A percentile compares a stretch with the other conserved stretches of the same genome.
Conservation (phyloP, 371 early-diverging fungal species). For the Mucor irregularis region DNA sequence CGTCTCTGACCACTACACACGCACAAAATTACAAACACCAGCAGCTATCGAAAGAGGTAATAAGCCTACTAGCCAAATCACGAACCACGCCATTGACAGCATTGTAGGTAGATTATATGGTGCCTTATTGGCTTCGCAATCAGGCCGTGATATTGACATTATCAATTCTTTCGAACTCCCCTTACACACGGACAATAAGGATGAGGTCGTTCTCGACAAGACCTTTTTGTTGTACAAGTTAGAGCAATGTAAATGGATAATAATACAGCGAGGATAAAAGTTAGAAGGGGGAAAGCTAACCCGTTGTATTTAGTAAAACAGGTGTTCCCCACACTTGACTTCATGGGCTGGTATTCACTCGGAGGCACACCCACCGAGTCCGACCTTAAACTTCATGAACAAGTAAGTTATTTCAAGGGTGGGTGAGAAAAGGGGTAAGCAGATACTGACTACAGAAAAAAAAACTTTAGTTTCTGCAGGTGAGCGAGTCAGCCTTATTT, state of each 20-base stretch:
- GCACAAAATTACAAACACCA: constrained; percentile 65
- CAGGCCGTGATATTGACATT: constrained; percentile 82
- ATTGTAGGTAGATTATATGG: constrained; percentile 63
- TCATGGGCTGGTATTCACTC: constrained; percentile 86
- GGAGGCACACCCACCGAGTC: constrained; percentile 60
- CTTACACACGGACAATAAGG: constrained; percentile 40
- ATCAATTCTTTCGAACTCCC: constrained; percentile 83
- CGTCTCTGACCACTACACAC: constrained; percentile 85
- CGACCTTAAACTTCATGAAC: constrained; percentile 75
- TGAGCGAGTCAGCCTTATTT: constrained; percentile 79
- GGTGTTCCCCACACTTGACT: constrained; percentile 82
- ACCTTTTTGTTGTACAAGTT: constrained; percentile 68
- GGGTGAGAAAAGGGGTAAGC: background rate
- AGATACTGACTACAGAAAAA: no score
- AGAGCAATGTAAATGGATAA: constrained; percentile 67
- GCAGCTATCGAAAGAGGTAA: constrained; percentile 39
- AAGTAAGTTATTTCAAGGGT: constrained; percentile 42
- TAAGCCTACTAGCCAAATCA: background rate
- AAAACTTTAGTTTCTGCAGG: constrained; percentile 56
- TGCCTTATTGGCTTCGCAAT: constrained; percentile 80
- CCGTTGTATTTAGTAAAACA: constrained; percentile 75
- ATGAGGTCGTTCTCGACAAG: constrained; percentile 49
- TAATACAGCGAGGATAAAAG: background rate
- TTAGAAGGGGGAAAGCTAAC: background rate
- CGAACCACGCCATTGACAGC: background rate